Conservation (phyloP, 2,329 filamentous ascomycete species). For the Plectosphaerella cucumerina region DNA sequence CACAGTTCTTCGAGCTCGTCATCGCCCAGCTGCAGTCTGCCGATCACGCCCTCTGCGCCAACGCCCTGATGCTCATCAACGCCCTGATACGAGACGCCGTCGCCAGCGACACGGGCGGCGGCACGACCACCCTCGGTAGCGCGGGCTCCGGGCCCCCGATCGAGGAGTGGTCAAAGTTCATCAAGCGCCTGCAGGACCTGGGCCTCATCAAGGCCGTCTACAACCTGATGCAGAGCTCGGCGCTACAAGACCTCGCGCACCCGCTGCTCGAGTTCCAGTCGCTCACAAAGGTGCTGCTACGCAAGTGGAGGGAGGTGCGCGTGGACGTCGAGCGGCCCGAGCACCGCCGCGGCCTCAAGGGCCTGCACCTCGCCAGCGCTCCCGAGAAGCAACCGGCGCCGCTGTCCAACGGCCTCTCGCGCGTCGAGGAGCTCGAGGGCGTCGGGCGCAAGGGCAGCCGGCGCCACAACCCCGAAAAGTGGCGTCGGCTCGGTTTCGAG, state of each 20-base stretch:
- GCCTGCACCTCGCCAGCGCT: constrained; percentile 77
- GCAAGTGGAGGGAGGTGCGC: constrained; percentile 81
- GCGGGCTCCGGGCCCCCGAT: constrained; percentile 29
- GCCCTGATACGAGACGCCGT: constrained; percentile 90
- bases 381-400: constrained; percentile 47
- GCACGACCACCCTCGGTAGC: constrained; percentile 19
- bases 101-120: constrained; percentile 62
- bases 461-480: constrained; percentile 83
- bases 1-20: constrained; percentile 91
- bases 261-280: constrained; percentile 91
- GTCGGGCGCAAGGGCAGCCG: constrained; percentile 57
- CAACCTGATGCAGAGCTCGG: constrained; percentile 88
- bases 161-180: constrained; percentile 91
- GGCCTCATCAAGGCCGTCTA: constrained; percentile 92
- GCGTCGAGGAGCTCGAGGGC: constrained; percentile 27
- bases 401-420: constrained; percentile 29
- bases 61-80: constrained; percentile 92
- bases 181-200: constrained; percentile 88
- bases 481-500: constrained; percentile 87
- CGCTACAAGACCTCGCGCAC: constrained; percentile 84
- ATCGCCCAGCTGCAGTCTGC: constrained; percentile 89
- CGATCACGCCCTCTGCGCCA: constrained; percentile 92
- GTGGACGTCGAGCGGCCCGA: constrained; percentile 86
- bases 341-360: constrained; percentile 81
- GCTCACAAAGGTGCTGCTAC: constrained; percentile 79